phyloP scores from a whole-genome alignment of 257 asterid species.

The Solanum chilense region DNA sequence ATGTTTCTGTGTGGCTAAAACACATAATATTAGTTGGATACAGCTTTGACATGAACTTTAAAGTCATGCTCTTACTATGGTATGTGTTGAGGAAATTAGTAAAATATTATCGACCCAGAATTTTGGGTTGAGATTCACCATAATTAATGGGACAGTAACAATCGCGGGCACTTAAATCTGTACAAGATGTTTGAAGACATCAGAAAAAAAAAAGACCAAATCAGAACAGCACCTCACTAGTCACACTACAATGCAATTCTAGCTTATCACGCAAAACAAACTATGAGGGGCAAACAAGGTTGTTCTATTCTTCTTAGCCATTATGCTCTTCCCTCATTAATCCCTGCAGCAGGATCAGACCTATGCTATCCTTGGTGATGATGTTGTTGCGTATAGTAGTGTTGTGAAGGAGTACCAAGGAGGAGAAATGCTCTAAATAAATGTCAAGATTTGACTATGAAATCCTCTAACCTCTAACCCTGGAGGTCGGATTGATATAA shows the following conservation, averaged over 20 bases:
- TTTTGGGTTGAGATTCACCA: neutral
- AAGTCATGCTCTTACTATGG: neutral
- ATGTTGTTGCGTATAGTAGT: neutral
- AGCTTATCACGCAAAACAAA: neutral
- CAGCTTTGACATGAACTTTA: neutral
- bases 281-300: neutral
- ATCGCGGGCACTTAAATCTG: neutral
- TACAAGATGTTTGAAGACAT: neutral
- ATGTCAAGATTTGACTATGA: neutral
- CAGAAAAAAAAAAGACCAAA: no score
- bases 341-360: neutral
- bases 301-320: neutral
- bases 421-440: neutral
- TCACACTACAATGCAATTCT: neutral
- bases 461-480: neutral
- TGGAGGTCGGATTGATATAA: neutral
- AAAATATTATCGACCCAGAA: neutral
- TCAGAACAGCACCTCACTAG: neutral
- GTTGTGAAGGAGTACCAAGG: neutral
- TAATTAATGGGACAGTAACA: neutral
- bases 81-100: neutral
- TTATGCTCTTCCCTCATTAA: neutral
- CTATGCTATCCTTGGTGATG: neutral
- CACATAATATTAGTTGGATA: neutral
- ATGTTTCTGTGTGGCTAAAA: neutral